phyloP scores from a whole-genome alignment of 345 rosid genomes.

The Draba incana region DNA sequence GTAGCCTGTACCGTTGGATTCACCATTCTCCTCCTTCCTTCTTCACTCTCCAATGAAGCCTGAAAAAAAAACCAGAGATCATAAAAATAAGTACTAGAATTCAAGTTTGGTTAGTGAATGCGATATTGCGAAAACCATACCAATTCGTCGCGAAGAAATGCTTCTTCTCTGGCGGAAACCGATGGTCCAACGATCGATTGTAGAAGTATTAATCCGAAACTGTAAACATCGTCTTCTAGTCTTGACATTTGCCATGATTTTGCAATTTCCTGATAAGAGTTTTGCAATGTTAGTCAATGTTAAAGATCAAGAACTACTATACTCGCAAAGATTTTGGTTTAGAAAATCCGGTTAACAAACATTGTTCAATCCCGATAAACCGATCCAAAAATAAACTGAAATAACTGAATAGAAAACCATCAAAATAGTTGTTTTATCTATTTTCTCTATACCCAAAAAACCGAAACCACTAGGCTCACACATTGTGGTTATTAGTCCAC shows the following conservation, averaged over 20 bases:
- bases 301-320: neutral
- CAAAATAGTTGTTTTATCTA: too few species aligned
- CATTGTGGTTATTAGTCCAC: too few species aligned
- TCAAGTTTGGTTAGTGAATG: neutral
- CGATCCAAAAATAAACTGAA: too few species aligned
- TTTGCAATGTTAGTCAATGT: neutral
- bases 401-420: too few species aligned
- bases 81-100: neutral
- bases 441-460: too few species aligned
- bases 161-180: constrained; percentile 72
- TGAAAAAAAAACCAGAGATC: constrained; percentile 25
- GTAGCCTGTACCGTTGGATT: constrained; percentile 81
- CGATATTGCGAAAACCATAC: constrained; percentile 38
- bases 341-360: too few species aligned
- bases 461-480: too few species aligned
- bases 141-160: constrained; percentile 84
- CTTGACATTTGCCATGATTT: constrained; percentile 63
- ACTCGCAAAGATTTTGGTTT: too few species aligned
- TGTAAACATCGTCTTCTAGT: constrained; percentile 84
- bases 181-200: constrained; percentile 93
- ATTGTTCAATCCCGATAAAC: too few species aligned
- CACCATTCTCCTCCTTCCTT: constrained; percentile 76
- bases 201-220: constrained; percentile 89
- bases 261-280: constrained; percentile 40
- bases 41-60: constrained; percentile 91